Evolutionary conservation across 2,329 filamentous ascomycete genomes (phyloP).

Genomic region (Fusarium veterinarium): DNA sequence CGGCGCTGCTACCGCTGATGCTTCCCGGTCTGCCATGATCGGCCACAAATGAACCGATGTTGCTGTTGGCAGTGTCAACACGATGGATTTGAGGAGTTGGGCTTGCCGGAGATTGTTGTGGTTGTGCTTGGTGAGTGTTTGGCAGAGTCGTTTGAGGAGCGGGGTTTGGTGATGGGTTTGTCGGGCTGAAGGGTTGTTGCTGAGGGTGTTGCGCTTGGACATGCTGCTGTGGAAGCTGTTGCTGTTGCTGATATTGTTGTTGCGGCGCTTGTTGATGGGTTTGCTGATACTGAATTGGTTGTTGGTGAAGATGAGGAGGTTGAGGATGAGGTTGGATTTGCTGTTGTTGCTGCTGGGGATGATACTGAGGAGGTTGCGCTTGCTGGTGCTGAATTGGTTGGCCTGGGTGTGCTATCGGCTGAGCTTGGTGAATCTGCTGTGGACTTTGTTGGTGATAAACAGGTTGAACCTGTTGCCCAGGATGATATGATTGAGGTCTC

Average conservation of each 20-base stretch:
- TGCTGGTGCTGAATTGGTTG: neutral
- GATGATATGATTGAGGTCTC: slow-evolving; percentile 17
- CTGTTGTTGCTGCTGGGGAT: slow-evolving; percentile 7
- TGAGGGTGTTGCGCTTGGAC: neutral
- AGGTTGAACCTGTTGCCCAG: slow-evolving; percentile 4
- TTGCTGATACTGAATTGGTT: slow-evolving; percentile 2
- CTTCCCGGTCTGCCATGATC: slow-evolving; percentile 18
- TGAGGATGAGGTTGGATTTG: neutral
- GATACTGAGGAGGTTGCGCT: neutral
- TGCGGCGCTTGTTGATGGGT: neutral
- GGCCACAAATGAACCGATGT: slow-evolving; percentile 2
- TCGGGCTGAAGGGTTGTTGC: neutral
- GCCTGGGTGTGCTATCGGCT: neutral
- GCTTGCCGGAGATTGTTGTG: neutral
- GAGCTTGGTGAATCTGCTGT: neutral
- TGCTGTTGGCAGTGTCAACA: slow-evolving; percentile 4
- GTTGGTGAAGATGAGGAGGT: neutral
- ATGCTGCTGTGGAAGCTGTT: neutral
- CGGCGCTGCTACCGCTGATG: slow-evolving; percentile 18
- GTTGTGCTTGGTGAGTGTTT: neutral
- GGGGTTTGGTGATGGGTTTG: slow-evolving; percentile 1
- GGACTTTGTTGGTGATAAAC: neutral
- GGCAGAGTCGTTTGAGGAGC: slow-evolving; percentile 2
- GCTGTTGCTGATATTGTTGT: slow-evolving; percentile 3
- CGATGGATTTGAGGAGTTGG: slow-evolving; percentile 5